These are phyloP conservation scores for Moesziomyces sp. DNA, from an alignment of 1,284 basidiomycete species.

Conservation along the genomic window DNA sequence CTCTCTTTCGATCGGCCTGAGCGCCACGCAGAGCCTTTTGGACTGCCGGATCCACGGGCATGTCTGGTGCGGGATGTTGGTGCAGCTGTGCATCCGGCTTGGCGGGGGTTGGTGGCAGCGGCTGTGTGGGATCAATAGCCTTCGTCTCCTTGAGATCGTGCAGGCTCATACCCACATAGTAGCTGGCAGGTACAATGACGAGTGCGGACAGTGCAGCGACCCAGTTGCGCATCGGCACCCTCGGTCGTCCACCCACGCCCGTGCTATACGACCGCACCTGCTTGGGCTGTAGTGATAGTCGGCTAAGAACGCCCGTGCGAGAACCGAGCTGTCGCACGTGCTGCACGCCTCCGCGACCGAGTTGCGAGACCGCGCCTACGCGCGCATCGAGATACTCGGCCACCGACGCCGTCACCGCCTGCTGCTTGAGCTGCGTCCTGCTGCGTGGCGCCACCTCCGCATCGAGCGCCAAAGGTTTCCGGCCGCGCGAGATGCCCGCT, in stretches of 20 bases:
- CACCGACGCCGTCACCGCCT: too few relatives aligned
- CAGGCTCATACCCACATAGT: conserved; percentile 34
- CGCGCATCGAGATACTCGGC: too few relatives aligned
- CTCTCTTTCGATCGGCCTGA: conserved; percentile 11
- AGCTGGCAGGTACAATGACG: conserved; percentile 34
- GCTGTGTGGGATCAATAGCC: conserved; percentile 5
- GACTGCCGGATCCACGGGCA: conserved; percentile 1
- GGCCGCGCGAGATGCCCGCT: conserved; percentile 20
- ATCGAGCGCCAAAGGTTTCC: too few relatives aligned
- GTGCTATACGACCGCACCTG: too few relatives aligned
- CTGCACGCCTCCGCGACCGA: too few relatives aligned
- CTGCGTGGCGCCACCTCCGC: too few relatives aligned
- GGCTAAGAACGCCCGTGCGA: too few relatives aligned
- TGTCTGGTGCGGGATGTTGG: conserved; percentile 6
- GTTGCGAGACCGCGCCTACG: too few relatives aligned
- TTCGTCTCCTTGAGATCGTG: conserved; percentile 32
- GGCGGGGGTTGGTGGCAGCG: conserved; percentile 15
- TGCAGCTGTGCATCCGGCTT: conserved; percentile 3
- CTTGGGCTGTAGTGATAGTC: too few relatives aligned
- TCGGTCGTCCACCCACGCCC: not conserved
- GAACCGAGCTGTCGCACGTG: too few relatives aligned
- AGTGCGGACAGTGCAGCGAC: conserved; percentile 43
- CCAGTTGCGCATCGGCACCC: conserved; percentile 35
- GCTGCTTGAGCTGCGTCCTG: too few relatives aligned
- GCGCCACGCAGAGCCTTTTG: conserved; percentile 8